Evolutionary conservation across 2,329 filamentous ascomycete genomes (phyloP), one percentile per base, ranked within the genome.

Genomic region (Gyromitra esculenta): DNA sequence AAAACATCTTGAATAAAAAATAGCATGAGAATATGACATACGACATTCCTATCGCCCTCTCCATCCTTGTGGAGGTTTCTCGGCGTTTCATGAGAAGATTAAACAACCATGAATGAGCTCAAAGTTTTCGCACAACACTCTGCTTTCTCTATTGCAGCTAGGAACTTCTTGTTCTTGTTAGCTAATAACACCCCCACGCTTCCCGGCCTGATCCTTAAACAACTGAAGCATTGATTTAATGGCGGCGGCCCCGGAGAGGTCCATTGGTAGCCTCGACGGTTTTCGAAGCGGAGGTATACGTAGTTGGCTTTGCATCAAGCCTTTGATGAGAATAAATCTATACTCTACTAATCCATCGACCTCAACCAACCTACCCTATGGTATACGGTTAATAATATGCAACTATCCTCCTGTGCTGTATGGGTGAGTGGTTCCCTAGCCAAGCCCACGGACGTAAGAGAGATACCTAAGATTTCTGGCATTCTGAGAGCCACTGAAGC

Each of bases 241-340:
- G 15, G n/a, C 15, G 1, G 45, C 1, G 45, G 13, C 15, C 7
- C 18, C n/a, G n/a, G 45, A 2, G 15, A 50, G 1, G 15, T 50
- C 45, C 45, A 50, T 50, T 15, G 45, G 45, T n/a, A 48, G 13
- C 13, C 1, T n/a, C n/a, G 11, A 11, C 15, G 45, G 45, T 48
- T 48, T 48, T 48, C 45, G 45, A n/a, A 48, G n/a, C n/a, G n/a
- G 45, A n/a, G 45, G 45, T 48, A 48, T n/a, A n/a, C 13, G 45
- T 5, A 48, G 45, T 48, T 2, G 45, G 45, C 45, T 48, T n/a
- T 48, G 45, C 11, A 15, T n/a, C 45, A 48, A 15, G 45, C 11
- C 45, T 48, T n/a, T n/a, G 5, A 48, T 13, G 13, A n/a, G 45
- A 11, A n/a, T 48, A 48, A 48, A 48, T 48, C 5, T 48, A 48